Percentiles rank a stretch among this genome's conserved stretches.
These are phyloP conservation scores for Mucor indicus DNA, from an alignment of 371 early-diverging fungal genomes.

Conservation along the genomic window DNA sequence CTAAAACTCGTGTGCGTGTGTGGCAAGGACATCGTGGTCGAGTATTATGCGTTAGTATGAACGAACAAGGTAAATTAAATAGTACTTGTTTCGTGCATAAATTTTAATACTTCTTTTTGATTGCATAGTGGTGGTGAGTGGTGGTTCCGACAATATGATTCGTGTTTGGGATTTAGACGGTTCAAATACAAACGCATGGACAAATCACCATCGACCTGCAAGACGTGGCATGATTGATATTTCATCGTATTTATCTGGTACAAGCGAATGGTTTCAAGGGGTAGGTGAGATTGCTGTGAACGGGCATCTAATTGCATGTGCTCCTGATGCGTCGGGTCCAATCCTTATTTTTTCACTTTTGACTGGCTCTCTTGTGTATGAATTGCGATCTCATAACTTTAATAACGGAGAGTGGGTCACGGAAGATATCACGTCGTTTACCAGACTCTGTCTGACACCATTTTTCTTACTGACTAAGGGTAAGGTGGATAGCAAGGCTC, in stretches of 20 bases:
- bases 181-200: neutral
- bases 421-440: constrained; percentile 30
- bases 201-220: constrained; percentile 2
- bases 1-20: constrained; percentile 23
- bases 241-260: constrained; percentile 34
- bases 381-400: constrained; percentile 24
- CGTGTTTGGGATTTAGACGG: constrained; percentile 59
- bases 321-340: constrained; percentile 54
- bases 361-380: constrained; percentile 55
- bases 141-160: constrained; percentile 53
- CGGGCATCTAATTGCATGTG: constrained; percentile 54
- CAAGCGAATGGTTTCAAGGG: constrained; percentile 54
- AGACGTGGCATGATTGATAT: constrained; percentile 45
- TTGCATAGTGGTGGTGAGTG: constrained; percentile 58
- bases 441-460: constrained; percentile 50
- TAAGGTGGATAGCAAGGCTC: constrained; percentile 8
- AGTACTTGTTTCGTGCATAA: no score
- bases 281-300: constrained; percentile 54
- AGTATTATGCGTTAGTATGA: constrained; percentile 56
- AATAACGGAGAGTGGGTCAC: constrained; percentile 19
- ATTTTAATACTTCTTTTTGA: no score
- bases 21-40: constrained; percentile 57
- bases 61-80: constrained; percentile 47
- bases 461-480: constrained; percentile 55
- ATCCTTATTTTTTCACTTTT: constrained; percentile 53